Base-by-base conservation (phyloP, 768 basidiomycete species). In the Leccinellum rugosiceps region DNA sequence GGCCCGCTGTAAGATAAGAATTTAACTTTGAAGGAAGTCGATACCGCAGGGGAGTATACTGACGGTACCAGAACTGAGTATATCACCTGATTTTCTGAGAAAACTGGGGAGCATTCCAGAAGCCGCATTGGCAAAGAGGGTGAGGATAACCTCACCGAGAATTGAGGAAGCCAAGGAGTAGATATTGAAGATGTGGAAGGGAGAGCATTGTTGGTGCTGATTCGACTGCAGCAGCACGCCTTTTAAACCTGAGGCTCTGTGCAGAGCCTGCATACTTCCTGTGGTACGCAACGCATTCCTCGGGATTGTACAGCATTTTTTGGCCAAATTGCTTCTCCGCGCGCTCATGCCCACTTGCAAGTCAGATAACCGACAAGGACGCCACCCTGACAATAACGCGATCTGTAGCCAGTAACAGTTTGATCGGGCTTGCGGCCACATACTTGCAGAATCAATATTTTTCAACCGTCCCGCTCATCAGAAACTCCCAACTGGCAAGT, bases 121-220 rank as follows among this genome's bases (percentile, higher is more conserved):
- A 11, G 53, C 60, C 15, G 14, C 35, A 49, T 65, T 57, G 19
- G 57, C 60, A 23, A 62, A 32, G 23, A 65, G 30, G 28, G 50
- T 59, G 43, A 65, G 52, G 44, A 59, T 25, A 58, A 65, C 58
- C 26, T 53, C 57, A 7, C 63, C 57, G 10, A 65, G 35, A 50
- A 62, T 32, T 4, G 60, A 61, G 6, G 55, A 31, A 54, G 57
- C 59, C 32, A 57, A 25, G 26, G 43, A 43, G 31, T 54, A 53
- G 48, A 61, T 51, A 28, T 61, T 54, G 11, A 61, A 43, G 63
- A 64, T 64, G 52, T 28, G 32, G 28, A 50, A 45, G 45, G 26
- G 43, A 8, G 45, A 11, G 9, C n/a, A 23, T 46, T 46, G 21
- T 7, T 55, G 45, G 26, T 55, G 28, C 4, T 15, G 43, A 46